Percentiles rank a stretch among this genome's conserved stretches.
These are phyloP conservation scores for Insectozyma bohioensis DNA, from an alignment of 1,139 yeast genomes.

Conservation along the genomic window DNA sequence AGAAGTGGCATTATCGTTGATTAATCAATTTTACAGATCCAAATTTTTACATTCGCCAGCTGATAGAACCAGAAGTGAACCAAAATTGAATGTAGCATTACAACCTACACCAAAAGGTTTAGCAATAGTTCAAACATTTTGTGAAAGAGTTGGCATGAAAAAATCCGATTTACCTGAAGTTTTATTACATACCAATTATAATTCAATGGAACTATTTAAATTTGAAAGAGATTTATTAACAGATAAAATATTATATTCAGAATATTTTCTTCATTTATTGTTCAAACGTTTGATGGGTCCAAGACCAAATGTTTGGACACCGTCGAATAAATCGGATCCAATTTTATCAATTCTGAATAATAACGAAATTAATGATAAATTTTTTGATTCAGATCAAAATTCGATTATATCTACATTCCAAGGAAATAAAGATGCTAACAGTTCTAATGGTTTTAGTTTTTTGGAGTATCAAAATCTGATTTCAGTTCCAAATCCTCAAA, in stretches of 20 bases:
- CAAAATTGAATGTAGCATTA: conserved; percentile 42
- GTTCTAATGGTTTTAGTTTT: conserved; percentile 6
- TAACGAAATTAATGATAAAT: conserved; percentile 1
- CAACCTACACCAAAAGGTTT: conserved; percentile 96
- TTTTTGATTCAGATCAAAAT: not conserved
- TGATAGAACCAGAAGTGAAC: conserved; percentile 59
- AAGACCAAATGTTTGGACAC: conserved; percentile 67
- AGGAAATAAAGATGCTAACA: not conserved
- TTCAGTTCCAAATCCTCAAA: not conserved
- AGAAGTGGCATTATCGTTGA: conserved; percentile 49
- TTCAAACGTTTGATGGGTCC: conserved; percentile 67
- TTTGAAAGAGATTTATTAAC: conserved; percentile 67
- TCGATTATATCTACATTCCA: not conserved
- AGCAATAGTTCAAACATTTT: conserved; percentile 62
- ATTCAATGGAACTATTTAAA: conserved; percentile 68
- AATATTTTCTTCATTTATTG: conserved; percentile 61
- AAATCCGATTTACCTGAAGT: conserved; percentile 41
- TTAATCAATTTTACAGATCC: conserved; percentile 61
- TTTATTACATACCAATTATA: conserved; percentile 49
- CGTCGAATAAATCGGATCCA: conserved; percentile 39
- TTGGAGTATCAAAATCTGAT: conserved; percentile 3
- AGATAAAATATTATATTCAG: conserved; percentile 66
- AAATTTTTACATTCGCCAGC: conserved; percentile 75
- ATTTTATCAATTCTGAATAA: conserved; percentile 1
- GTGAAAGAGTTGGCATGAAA: conserved; percentile 54